phyloP scores from a whole-genome alignment of 768 basidiomycete genomes.

The Paxillus rubicundulus region DNA sequence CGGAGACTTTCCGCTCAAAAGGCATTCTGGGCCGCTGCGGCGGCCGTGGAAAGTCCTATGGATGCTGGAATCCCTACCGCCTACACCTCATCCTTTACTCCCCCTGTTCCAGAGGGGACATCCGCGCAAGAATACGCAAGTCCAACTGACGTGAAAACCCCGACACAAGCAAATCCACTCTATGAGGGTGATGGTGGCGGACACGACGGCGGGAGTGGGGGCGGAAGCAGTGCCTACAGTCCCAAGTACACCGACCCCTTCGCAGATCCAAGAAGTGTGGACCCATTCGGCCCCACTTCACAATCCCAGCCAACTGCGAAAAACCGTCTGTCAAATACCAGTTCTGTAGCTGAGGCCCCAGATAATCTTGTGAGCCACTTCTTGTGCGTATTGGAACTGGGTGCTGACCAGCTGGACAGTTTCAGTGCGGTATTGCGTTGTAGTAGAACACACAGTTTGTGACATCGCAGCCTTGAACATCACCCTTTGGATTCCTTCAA shows the following conservation, averaged over 20 bases:
- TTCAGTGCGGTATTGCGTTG: constrained; percentile 8
- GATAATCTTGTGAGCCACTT: constrained; percentile 2
- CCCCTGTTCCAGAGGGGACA: not conserved
- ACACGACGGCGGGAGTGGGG: not conserved
- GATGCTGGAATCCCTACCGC: not conserved
- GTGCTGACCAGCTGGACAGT: not conserved
- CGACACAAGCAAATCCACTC: not conserved
- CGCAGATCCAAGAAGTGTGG: not conserved
- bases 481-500: not conserved
- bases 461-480: too few species aligned
- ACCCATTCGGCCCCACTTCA: not conserved
- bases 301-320: not conserved
- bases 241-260: not conserved
- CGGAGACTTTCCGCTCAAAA: not conserved
- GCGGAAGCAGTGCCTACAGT: not conserved
- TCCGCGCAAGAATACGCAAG: not conserved
- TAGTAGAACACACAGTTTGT: not conserved
- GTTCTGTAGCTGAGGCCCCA: constrained; percentile 1
- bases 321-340: constrained; percentile 7
- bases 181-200: not conserved
- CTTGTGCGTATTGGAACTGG: not conserved
- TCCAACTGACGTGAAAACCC: not conserved
- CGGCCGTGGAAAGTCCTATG: constrained; percentile 4
- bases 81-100: not conserved
- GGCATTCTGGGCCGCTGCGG: constrained; percentile 3